Evolutionary conservation across 495 filamentous ascomycete genomes (phyloP).

Genomic region (Lichina pygmaea): DNA sequence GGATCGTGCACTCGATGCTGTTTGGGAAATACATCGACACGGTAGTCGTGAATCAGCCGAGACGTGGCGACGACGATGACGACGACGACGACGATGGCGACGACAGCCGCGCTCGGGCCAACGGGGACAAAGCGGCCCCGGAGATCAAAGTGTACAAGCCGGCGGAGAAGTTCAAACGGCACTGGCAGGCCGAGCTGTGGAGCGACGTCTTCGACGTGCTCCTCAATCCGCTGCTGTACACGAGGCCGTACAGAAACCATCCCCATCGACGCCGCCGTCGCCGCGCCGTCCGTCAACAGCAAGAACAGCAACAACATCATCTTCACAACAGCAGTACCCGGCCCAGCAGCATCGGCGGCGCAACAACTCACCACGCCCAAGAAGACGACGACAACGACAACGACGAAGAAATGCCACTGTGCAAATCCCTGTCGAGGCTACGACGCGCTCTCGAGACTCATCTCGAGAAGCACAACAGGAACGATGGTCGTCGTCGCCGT

Average conservation of each 20-base stretch:
- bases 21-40: slow-evolving; percentile 93
- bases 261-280: not conserved
- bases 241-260: slow-evolving; percentile 6
- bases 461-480: too few relatives aligned
- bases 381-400: too few relatives aligned
- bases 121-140: too few relatives aligned
- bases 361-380: too few relatives aligned
- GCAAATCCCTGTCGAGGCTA: too few relatives aligned
- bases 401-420: too few relatives aligned
- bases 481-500: too few relatives aligned
- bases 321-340: not conserved
- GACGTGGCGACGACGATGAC: slow-evolving; percentile 2
- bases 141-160: slow-evolving; percentile 23
- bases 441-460: too few relatives aligned
- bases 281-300: not conserved
- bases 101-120: slow-evolving; percentile 9
- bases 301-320: not conserved
- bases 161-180: slow-evolving; percentile 56
- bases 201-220: slow-evolving; percentile 55
- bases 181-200: slow-evolving; percentile 93
- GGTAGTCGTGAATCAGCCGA: slow-evolving; percentile 17
- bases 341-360: too few relatives aligned
- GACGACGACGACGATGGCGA: slow-evolving; percentile 3
- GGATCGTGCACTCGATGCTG: slow-evolving; percentile 58
- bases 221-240: slow-evolving; percentile 43